Evolutionary conservation across 768 basidiomycete species (phyloP).

Genomic region (Leccinum incarnatum): DNA sequence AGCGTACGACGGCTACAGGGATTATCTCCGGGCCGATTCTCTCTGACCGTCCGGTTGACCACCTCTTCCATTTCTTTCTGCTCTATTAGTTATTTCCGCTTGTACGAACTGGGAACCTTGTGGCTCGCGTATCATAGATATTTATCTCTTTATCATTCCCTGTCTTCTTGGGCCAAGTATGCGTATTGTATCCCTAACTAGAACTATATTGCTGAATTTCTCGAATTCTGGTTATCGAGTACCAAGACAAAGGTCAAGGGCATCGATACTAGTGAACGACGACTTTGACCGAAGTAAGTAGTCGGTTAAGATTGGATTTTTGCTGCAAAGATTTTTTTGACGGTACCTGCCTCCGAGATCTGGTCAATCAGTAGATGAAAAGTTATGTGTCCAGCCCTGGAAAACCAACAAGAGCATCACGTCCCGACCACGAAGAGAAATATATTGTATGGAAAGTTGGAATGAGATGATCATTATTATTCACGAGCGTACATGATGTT

Average conservation of each 20-base stretch:
- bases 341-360: conserved; percentile 39
- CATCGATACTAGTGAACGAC: no score
- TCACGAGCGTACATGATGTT: background rate
- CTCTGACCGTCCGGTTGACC: background rate
- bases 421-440: background rate
- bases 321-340: conserved; percentile 1
- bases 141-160: background rate
- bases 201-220: background rate
- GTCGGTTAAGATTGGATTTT: background rate
- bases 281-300: background rate
- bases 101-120: background rate
- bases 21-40: conserved; percentile 3
- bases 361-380: conserved; percentile 27
- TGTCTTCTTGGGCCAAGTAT: background rate
- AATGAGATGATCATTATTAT: background rate
- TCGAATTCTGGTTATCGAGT: background rate
- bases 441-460: background rate
- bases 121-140: background rate
- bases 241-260: no score
- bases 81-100: background rate
- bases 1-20: conserved; percentile 14
- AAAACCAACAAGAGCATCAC: background rate
- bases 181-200: background rate
- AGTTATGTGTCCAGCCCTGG: conserved; percentile 38
- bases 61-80: no score